These are phyloP conservation scores for Solanum hybrid DNA, from an alignment of 305 asterid species.

Conservation along the genomic window DNA sequence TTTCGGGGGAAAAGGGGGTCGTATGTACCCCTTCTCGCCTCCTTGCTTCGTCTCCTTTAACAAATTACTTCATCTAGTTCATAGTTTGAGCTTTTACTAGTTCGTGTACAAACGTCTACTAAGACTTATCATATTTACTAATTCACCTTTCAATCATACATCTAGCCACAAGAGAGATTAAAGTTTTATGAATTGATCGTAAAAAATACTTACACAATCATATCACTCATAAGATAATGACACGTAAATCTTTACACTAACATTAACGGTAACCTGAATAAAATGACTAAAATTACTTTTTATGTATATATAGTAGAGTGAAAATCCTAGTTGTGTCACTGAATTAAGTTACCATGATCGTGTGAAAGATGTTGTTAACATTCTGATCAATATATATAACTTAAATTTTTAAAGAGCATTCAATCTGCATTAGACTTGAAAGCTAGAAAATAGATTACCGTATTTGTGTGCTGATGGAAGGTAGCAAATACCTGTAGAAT, in stretches of 20 bases:
- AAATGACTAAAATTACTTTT: neutral
- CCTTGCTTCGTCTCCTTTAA: neutral
- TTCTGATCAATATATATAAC: no score
- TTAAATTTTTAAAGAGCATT: no score
- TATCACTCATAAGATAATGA: neutral
- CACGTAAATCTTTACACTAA: neutral
- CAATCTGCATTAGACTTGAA: no score
- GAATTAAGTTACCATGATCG: neutral
- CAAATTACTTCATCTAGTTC: no score
- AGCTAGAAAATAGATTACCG: no score
- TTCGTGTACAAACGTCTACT: neutral
- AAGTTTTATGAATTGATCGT: neutral
- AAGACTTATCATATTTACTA: neutral
- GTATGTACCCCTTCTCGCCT: no score
- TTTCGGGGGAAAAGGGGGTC: no score
- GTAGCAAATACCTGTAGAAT: no score
- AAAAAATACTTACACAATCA: neutral
- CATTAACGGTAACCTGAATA: neutral
- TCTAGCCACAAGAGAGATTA: neutral
- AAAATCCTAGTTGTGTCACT: neutral
- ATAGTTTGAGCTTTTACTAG: no score
- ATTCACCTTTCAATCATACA: neutral
- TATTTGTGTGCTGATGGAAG: no score
- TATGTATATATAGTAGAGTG: neutral
- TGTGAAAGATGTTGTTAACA: neutral